Evolutionary conservation across 2,329 filamentous ascomycete genomes (phyloP), one percentile per base, ranked within the genome.

Genomic region (Scopulariopsis brevicaulis): DNA sequence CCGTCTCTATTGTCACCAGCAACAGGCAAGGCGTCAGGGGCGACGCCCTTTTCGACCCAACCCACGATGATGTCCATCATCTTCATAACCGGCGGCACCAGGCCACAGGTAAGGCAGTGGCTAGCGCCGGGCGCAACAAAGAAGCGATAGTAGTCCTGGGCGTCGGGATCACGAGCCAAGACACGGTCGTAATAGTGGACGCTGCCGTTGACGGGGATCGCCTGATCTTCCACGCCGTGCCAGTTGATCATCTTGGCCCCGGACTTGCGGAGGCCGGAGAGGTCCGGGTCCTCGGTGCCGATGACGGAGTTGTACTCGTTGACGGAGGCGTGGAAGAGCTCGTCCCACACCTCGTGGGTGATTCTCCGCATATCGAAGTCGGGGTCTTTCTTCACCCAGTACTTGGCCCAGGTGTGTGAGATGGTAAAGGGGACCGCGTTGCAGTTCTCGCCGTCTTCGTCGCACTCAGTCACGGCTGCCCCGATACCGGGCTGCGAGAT

Each of bases 121-220:
- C 66, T 69, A 68, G 80, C 74, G 1, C 78, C 79, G 1, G 77
- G 77, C 6, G 80, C 72, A 3, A 70, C 65, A 64, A 81, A 81
- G 61, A 78, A 70, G 2, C 71, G 64, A 65, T 79, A 83, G 64
- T 78, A 78, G 15, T 76, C 73, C 11, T 25, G 57, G 5, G 58
- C n/a, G 7, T 61, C 64, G 7, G 34, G 34, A 14, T 37, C 34
- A 37, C 14, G 34, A 14, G 34, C 14, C 14, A 37, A 37, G 3
- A 69, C 69, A 18, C 62, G 64, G 40, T 66, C 57, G 56, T 68
- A 70, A 61, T 71, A 74, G 34, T 67, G 59, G n/a, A 65, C 60
- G 11, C 69, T 68, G 1, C 65, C 66, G 18, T 65, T 61, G 1
- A 69, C 63, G 7, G 67, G 62, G 25, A 76, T 67, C 1, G 71